Base-by-base conservation (phyloP, 192 early-diverging fungal species). In the Phlyctochytrium planicorne region DNA sequence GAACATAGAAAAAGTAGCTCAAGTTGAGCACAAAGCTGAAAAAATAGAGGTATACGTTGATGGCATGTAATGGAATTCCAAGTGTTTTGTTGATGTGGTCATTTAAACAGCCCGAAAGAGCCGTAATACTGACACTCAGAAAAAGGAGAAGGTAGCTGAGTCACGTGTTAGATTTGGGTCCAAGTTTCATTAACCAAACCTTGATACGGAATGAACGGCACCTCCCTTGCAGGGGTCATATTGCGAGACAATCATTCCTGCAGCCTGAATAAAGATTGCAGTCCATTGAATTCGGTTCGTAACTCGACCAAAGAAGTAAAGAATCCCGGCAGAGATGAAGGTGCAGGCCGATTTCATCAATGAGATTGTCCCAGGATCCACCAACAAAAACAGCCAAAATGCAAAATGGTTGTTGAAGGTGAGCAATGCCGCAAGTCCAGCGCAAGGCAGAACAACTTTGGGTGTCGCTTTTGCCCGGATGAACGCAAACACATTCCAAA, bases 381-480 rank as follows among this genome's bases (percentile, higher is more conserved):
- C 35, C 29, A 69, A 17, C 34, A 34, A 29, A 32, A 69, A 65
- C 4, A 65, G 62, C 25, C 23, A 66, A 1, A 69, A 69, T 32
- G 29, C 59, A 0, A 69, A n/a, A 20, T 69, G 67, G 36, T 69
- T 69, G 30, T 69, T 69, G 20, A 69, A n/a, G 3, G 55, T 24
- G 34, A 66, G 65, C 59, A 65, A 6, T 4, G 55, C 55, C 12
- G 55, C 55, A 14, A 57, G 55, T 10, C 14, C 10, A 27, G 20
- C 55, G 25, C 10, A n/a, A n/a, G n/a, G 10, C 55, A 20, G 40
- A 47, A 47, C 20, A n/a, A n/a, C n/a, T n/a, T n/a, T n/a, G n/a
- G n/a, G n/a, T n/a, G n/a, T n/a, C n/a, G n/a, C n/a, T n/a, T n/a
- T n/a, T n/a, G n/a, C n/a, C n/a, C n/a, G n/a, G n/a, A n/a, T n/a